A percentile compares a stretch with the other conserved stretches of the same genome.
phyloP scores from a whole-genome alignment of 148 eudicot species.

The Rhododendron henanense region DNA sequence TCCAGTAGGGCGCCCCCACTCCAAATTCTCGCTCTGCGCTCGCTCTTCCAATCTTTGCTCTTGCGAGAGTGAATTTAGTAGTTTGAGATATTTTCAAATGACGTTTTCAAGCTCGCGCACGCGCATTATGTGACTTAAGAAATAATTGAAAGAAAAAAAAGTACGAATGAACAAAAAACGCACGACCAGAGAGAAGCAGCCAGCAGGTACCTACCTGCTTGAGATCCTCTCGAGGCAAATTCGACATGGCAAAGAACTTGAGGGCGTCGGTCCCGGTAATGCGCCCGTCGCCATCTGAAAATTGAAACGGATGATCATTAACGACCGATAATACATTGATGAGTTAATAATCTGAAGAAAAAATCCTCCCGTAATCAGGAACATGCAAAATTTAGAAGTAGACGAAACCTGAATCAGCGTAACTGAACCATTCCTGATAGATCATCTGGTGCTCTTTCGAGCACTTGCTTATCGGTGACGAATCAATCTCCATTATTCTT shows the following conservation, averaged over 20 bases:
- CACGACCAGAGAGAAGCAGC: background rate
- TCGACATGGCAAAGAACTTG: slow-evolving; percentile 62
- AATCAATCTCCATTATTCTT: slow-evolving; percentile 46
- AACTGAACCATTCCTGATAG: slow-evolving; percentile 61
- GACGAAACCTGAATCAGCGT: slow-evolving; percentile 59
- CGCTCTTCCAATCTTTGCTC: no score
- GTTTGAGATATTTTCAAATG: no score
- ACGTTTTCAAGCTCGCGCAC: no score
- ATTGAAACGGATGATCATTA: background rate
- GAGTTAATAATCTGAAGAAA: background rate
- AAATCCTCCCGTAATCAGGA: background rate
- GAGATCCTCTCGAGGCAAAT: slow-evolving; percentile 57
- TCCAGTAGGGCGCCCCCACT: no score
- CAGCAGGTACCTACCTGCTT: slow-evolving; percentile 40
- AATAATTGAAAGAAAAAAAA: background rate
- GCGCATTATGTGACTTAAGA: background rate
- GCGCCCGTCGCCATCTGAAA: slow-evolving; percentile 70
- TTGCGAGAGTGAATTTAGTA: no score
- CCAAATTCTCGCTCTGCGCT: no score
- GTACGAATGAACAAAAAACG: background rate
- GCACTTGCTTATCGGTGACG: slow-evolving; percentile 36
- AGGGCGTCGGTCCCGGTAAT: slow-evolving; percentile 65
- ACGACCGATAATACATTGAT: background rate
- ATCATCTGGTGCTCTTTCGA: slow-evolving; percentile 53
- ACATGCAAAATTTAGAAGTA: background rate